phyloP scores from a whole-genome alignment of 441 rosid species.

The Macaranga tanarius region DNA sequence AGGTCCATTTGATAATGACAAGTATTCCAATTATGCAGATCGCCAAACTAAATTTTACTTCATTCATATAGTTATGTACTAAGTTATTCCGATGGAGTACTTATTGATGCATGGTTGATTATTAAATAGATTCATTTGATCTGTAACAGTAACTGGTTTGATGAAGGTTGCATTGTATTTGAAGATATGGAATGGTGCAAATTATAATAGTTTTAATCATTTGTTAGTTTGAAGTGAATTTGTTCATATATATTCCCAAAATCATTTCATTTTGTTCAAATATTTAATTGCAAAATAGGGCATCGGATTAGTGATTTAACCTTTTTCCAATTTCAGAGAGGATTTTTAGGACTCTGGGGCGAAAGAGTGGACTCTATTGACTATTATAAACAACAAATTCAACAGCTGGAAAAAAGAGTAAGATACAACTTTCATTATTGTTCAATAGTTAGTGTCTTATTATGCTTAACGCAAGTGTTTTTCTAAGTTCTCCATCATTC shows the following conservation, averaged over 20 bases:
- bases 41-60: background rate
- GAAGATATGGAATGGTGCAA: background rate
- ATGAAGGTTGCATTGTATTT: background rate
- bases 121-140: background rate
- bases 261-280: constrained; percentile 10
- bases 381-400: constrained; percentile 67
- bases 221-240: background rate
- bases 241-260: background rate
- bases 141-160: background rate
- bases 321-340: constrained; percentile 48
- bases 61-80: background rate
- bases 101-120: background rate
- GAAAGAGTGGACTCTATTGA: constrained; percentile 77
- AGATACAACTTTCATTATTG: constrained; percentile 21
- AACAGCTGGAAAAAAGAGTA: constrained; percentile 65
- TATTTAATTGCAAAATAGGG: constrained; percentile 7
- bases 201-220: background rate
- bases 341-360: constrained; percentile 87
- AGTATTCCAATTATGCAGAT: background rate
- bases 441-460: constrained; percentile 1
- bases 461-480: background rate
- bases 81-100: background rate
- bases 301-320: constrained; percentile 14
- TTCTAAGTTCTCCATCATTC: background rate
- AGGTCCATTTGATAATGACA: background rate